Percentiles rank a stretch among this genome's conserved stretches.
phyloP scores from a whole-genome alignment of 2,329 filamentous ascomycete species.

The Coleophoma eucalyptorum region DNA sequence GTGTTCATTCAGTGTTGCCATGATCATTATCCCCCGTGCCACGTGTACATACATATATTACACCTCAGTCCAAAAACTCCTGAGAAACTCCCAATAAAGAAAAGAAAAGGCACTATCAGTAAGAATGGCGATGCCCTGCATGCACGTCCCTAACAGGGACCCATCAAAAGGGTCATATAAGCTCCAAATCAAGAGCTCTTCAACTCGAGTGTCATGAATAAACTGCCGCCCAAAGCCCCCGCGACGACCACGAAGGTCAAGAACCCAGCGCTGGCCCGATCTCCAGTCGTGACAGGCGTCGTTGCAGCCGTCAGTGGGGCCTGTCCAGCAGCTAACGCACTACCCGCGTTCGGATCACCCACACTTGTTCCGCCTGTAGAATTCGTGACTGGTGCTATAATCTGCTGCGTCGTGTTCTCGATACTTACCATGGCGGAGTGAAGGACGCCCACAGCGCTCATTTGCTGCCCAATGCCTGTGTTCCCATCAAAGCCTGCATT shows the following conservation, averaged over 20 bases:
- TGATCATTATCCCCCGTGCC: no score
- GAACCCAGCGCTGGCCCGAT: conserved; percentile 66
- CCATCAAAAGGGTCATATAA: no score
- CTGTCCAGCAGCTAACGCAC: neutral
- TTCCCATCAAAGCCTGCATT: conserved; percentile 52
- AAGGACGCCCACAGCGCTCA: conserved; percentile 64
- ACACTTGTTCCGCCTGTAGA: conserved; percentile 54
- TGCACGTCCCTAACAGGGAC: no score
- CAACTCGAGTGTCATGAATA: conserved; percentile 36
- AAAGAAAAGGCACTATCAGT: no score
- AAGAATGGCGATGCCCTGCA: no score
- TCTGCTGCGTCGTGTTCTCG: conserved; percentile 29
- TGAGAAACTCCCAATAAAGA: no score
- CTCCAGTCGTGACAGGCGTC: conserved; percentile 39
- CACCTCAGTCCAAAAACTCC: no score
- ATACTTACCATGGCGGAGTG: conserved; percentile 57
- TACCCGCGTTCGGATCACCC: conserved; percentile 25
- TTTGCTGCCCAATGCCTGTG: conserved; percentile 65
- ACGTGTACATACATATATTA: no score
- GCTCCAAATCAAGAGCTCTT: no score
- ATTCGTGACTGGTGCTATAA: conserved; percentile 39
- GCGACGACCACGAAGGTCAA: conserved; percentile 52
- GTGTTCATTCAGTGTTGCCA: no score
- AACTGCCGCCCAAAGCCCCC: conserved; percentile 49
- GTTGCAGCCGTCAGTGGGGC: neutral